Evolutionary conservation across 1,284 basidiomycete species (phyloP), one percentile per base, ranked within the genome.

Genomic region (Meira miltonrushii): DNA sequence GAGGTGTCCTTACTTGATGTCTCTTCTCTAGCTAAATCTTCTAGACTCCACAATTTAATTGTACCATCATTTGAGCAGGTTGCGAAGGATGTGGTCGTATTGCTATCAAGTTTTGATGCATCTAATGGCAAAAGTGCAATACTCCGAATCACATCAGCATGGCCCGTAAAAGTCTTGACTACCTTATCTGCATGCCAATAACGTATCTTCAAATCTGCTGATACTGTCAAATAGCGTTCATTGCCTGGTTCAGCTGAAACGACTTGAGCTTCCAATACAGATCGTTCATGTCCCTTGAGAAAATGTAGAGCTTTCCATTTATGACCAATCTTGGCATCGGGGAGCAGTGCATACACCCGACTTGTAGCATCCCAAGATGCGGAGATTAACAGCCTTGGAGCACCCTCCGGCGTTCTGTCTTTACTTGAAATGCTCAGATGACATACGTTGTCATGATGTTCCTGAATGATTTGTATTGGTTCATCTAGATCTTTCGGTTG

Each of bases 321-420:
- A 44, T 44, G 43, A 8, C 28, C 28, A 4, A 33, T 33, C 41
- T 48, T 61, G 10, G 46, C 54, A 5, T 47, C 47, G 21, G 17
- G 4, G 15, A 23, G 17, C 2, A 49, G 55, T 33, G 25, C 21
- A 25, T 41, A 69, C 15, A 65, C 61, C 5, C 65, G 43, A 0
- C 63, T 64, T 0, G 65, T 69, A 41, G 56, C 61, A 57, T 69
- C 67, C 67, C 67, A 69, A 15, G 66, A 68, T 0, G 54, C 67
- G 11, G 65, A 67, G 23, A 67, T 64, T 10, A 69, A 61, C 19
- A 50, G 25, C 37, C 19, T 55, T 33, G 1, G 61, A 47, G 43
- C 13, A 23, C 11, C 47, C 3, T 1, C 10, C 9, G 0, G 21
- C 10, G 12, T 28, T 47, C 17, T 17, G 15, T 44, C 12, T 10